phyloP scores from a whole-genome alignment of 139 green algal species.

The Haematococcus lacustris region DNA sequence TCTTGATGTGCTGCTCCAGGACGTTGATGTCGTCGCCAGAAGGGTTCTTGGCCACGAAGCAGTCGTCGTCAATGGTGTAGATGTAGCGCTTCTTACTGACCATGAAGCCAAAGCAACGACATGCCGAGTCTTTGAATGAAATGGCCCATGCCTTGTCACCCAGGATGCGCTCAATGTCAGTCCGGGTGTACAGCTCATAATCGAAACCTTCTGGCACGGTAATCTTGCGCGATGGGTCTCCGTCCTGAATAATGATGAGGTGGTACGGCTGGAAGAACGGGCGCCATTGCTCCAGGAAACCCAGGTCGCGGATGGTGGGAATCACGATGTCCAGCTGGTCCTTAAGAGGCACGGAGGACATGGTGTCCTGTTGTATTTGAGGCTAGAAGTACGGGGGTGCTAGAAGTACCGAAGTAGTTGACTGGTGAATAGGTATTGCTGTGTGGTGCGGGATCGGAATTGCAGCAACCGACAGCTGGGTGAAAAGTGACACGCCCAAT shows the following conservation, averaged over 20 bases:
- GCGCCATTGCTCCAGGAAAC: constrained; percentile 84
- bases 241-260: constrained; percentile 62
- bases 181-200: constrained; percentile 92
- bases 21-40: constrained; percentile 85
- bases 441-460: too few relatives aligned
- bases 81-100: constrained; percentile 93
- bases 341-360: not conserved
- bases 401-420: too few relatives aligned
- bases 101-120: constrained; percentile 93
- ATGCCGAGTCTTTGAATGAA: constrained; percentile 92
- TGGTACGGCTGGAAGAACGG: constrained; percentile 74
- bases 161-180: constrained; percentile 92
- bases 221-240: constrained; percentile 76
- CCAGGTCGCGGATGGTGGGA: constrained; percentile 78
- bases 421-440: too few relatives aligned
- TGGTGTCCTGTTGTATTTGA: too few relatives aligned
- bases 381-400: too few relatives aligned
- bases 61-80: constrained; percentile 97
- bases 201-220: constrained; percentile 80
- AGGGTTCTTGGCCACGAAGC: constrained; percentile 81
- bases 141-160: constrained; percentile 92
- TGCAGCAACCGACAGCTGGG: too few relatives aligned
- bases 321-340: constrained; percentile 75
- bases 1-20: constrained; percentile 92
- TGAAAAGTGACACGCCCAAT: too few relatives aligned